Evolutionary conservation across 202 grass and related monocot genomes (phyloP), one percentile per base, ranked within the genome.

Genomic region (Cymbopogon flexuosus): DNA sequence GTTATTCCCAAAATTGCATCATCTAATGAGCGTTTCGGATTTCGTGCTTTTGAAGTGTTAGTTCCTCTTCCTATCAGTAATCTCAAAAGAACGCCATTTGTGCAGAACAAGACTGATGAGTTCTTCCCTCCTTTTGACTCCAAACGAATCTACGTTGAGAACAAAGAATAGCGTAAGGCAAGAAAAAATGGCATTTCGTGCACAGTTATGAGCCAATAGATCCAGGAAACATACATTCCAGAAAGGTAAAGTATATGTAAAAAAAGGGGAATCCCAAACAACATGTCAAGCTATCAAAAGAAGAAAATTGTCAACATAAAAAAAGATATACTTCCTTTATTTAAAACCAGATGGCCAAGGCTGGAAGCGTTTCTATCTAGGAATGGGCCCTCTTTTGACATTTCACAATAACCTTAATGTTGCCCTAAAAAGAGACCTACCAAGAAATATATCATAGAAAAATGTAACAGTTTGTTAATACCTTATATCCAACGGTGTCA

Each of bases 401-500:
- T 65, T 73, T 13, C 62, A 12, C 52, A 67, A 24, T 30, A 52
- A 36, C 6, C 63, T 43, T 70, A 85, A 58, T 18, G 10, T 70
- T 6, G 29, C 14, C 62, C 8, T 37, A 56, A 68, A 56, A 18
- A 15, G 22, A 49, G 12, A 82, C 42, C 22, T 12, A 73, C 39
- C 37, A 15, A 84, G n/a, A 81, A 77, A 81, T 41, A 75, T 11
- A 81, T 68, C 6, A 79, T 21, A 79, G 59, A 61, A 22, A 83
- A 75, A 77, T 75, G 56, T 78, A 56, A 31, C 24, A 40, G 23
- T 63, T 15, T 54, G 29, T 57, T 63, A 70, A 87, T 89, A 98
- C 95, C 92, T 98, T 98, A 87, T 94, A 98, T 83, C 95, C 95
- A 87, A 98, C 90, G 62, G 83, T 94, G 70, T 94, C 90, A 43